Percentiles rank a stretch among this genome's conserved stretches.
Conservation (phyloP, 345 rosid species). For the Syzygium grande region DNA sequence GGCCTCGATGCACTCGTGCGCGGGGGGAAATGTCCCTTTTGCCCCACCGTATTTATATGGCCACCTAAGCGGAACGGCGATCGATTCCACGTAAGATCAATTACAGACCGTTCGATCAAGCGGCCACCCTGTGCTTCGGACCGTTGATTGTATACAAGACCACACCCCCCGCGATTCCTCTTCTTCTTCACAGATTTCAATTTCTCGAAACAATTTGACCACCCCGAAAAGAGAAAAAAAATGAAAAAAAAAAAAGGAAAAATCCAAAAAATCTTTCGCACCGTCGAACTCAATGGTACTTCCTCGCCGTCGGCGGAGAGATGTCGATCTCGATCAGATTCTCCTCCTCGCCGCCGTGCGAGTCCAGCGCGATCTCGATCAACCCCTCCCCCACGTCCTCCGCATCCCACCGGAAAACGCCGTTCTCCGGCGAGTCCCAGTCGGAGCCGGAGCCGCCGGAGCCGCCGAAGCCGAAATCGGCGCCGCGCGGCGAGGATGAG, state of each 20-base stretch:
- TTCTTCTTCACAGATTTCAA: not conserved
- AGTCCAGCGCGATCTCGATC: slow-evolving; percentile 59
- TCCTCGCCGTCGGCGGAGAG: slow-evolving; percentile 5
- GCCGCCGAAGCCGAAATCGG: slow-evolving; percentile 13
- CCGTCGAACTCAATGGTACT: not conserved
- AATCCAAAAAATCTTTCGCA: not conserved
- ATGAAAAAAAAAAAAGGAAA: not conserved
- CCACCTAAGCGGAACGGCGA: too few species aligned
- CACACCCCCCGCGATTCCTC: not conserved
- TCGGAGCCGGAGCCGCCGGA: slow-evolving; percentile 3
- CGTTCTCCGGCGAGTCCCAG: slow-evolving; percentile 32
- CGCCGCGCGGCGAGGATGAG: slow-evolving; percentile 44
- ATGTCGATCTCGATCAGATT: slow-evolving; percentile 75
- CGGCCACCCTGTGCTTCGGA: not conserved
- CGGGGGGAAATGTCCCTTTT: too few species aligned
- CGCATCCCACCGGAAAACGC: slow-evolving; percentile 28
- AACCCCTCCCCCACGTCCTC: slow-evolving; percentile 56
- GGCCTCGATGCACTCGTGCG: too few species aligned
- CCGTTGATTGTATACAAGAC: not conserved
- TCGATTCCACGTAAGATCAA: not conserved
- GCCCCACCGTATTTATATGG: too few species aligned
- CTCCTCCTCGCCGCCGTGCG: slow-evolving; percentile 41
- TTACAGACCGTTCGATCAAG: not conserved
- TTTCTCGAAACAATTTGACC: not conserved
- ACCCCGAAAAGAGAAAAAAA: not conserved